Evolutionary conservation across 2,329 filamentous ascomycete species (phyloP), one percentile per base, ranked within the genome.

Genomic region (Penicillium sp.): DNA sequence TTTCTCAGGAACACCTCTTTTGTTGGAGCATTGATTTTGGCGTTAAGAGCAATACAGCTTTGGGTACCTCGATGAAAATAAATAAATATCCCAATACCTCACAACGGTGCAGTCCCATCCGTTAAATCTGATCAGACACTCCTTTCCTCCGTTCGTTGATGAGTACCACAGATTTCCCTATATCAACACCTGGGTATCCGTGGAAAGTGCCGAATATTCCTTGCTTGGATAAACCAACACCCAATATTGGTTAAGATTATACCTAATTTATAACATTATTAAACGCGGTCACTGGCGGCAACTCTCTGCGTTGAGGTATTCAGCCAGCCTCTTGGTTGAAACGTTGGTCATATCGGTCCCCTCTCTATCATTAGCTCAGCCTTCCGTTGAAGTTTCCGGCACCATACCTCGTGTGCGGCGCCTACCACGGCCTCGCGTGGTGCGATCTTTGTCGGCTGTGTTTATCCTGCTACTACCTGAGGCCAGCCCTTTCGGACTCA

Each of bases 291-390:
- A 12, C 3, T 14, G 11, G 25, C 14, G 8, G n/a, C 13, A 19
- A 13, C 19, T 2, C 12, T 19, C 8, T 2, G 3, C 9, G 7
- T 14, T 27, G 28, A 31, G 25, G 11, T 11, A 12, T 12, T 58
- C 31, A 57, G 18, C 33, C 39, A 7, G 22, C 41, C 6, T 57
- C 54, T 35, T 60, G 57, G 18, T 52, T 61, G 42, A 69, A 70
- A 1, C 66, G 63, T 30, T 63, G 61, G 29, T 54, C 61, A 46
- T 70, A 69, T 27, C 58, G 60, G 11, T 67, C 62, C 18, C 64
- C 66, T 69, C 25, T 13, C 11, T 13, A 30, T 9, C 10, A 9
- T 64, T 34, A 63, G 61, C 40, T 42, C 19, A 11, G 16, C 12
- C 29, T 4, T 12, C 5, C 13, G 18, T 31, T 2, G 19, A 19